Conservation (phyloP, 2,329 filamentous ascomycete species). For the Neofusicoccum ribis region DNA sequence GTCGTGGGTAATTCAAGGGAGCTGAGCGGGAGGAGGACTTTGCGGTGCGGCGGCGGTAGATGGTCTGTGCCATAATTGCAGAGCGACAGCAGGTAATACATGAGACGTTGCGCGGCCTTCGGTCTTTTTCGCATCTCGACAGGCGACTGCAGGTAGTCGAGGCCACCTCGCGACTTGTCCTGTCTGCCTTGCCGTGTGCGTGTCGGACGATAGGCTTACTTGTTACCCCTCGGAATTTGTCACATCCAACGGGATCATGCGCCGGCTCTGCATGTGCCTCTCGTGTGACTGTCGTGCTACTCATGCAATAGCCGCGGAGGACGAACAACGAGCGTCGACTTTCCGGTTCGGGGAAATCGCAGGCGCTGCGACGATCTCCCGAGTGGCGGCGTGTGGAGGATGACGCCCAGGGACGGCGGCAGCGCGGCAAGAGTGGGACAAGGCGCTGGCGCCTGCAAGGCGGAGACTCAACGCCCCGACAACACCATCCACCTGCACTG, state of each 20-base stretch:
- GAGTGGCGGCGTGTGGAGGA: too few relatives aligned
- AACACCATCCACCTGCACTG: too few relatives aligned
- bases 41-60: neutral
- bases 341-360: too few relatives aligned
- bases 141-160: too few relatives aligned
- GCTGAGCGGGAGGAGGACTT: neutral
- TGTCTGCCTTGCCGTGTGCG: neutral
- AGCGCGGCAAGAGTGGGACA: too few relatives aligned
- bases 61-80: neutral
- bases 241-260: neutral
- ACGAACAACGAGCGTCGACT: too few relatives aligned
- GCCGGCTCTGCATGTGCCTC: neutral
- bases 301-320: too few relatives aligned
- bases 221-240: neutral
- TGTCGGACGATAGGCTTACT: neutral
- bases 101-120: neutral
- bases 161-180: too few relatives aligned
- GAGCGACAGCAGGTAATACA: slow-evolving; percentile 1
- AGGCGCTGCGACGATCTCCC: too few relatives aligned
- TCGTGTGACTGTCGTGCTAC: neutral
- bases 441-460: too few relatives aligned
- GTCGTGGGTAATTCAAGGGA: slow-evolving; percentile 1
- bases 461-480: too few relatives aligned
- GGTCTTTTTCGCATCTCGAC: neutral
- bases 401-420: too few relatives aligned